Evolutionary conservation across 2,329 filamentous ascomycete genomes (phyloP), one percentile per base, ranked within the genome.

Genomic region (Fusarium nurragi): DNA sequence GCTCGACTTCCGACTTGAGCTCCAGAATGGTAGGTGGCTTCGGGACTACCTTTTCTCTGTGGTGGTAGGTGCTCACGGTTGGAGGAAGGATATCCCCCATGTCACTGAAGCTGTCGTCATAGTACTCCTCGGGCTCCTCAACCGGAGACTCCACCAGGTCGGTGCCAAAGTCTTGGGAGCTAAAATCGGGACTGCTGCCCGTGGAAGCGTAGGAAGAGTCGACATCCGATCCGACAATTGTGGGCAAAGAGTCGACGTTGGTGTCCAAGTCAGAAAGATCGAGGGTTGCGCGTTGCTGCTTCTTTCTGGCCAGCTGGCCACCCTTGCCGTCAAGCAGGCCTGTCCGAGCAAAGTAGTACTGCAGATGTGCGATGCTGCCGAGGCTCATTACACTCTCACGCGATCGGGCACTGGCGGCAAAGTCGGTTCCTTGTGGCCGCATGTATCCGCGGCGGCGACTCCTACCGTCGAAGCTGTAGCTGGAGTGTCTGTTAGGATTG

Each of bases 341-440:
- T 1, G 95, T 99, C 59, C 95, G 86, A 32, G 95, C 94, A 80
- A 99, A 99, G 79, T 98, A 99, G 79, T 98, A 97, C 78, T 99
- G 95, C 73, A 99, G 82, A 80, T 99, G 95, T 54, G 94, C 93
- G 71, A 99, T 99, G 77, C 94, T 97, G 52, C 95, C 95, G 63
- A 99, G 80, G 74, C 93, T 97, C 87, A 98, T 90, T 67, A 99
- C 95, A 75, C 94, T 97, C 77, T 99, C 94, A 64, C 95, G 86
- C 47, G 93, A 93, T 74, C 88, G 89, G 43, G 95, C 95, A 54
- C 94, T 97, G 59, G 91, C 90, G 23, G 95, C 92, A 76, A 98
- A 99, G 72, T 93, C 87, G 48, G 92, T 96, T 51, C 89, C 92
- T 75, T 93, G 90, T 1, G 94, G 93, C 46, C 94, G 87, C 80